A percentile compares a stretch with the other conserved stretches of the same genome.
These are phyloP conservation scores for Exophiala alcalophila DNA, from an alignment of 2,329 filamentous ascomycete species.

Conservation along the genomic window DNA sequence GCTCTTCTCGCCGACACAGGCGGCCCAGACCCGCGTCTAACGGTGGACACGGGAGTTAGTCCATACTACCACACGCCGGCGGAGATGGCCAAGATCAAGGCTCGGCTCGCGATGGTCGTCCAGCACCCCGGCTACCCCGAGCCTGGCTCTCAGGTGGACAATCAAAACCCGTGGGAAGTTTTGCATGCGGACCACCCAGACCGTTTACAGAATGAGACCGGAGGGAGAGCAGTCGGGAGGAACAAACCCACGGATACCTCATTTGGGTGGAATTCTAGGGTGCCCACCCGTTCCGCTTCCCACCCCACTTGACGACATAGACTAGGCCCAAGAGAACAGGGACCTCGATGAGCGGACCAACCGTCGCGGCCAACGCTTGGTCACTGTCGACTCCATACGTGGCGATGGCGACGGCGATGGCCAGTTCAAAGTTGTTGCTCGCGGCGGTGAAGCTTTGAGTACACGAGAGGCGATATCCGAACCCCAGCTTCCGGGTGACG, in stretches of 20 bases:
- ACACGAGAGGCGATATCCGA: slow-evolving; percentile 65
- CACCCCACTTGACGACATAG: slow-evolving; percentile 62
- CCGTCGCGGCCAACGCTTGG: slow-evolving; percentile 76
- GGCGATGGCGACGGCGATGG: slow-evolving; percentile 82
- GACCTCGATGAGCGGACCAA: slow-evolving; percentile 82
- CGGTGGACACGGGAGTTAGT: slow-evolving; percentile 39
- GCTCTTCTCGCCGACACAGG: slow-evolving; percentile 1
- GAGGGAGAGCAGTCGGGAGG: background rate
- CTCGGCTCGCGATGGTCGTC: slow-evolving; percentile 38
- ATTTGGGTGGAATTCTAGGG: slow-evolving; percentile 2
- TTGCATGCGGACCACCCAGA: slow-evolving; percentile 9
- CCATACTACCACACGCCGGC: slow-evolving; percentile 39
- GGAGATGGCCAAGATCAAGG: slow-evolving; percentile 38
- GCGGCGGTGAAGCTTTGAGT: slow-evolving; percentile 87
- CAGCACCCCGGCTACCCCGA: slow-evolving; percentile 31
- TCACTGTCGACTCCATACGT: slow-evolving; percentile 75
- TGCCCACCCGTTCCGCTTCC: slow-evolving; percentile 6
- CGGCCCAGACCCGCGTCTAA: slow-evolving; percentile 40
- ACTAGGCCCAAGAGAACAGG: slow-evolving; percentile 75
- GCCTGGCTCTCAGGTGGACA: slow-evolving; percentile 40
- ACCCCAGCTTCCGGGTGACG: slow-evolving; percentile 63
- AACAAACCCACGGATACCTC: too few species aligned
- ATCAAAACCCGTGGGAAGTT: slow-evolving; percentile 27
- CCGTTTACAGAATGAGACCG: background rate
- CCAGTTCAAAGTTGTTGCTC: slow-evolving; percentile 91